These are phyloP conservation scores for Zoysia matrella DNA, from an alignment of 202 grass and related monocot species.

Conservation along the genomic window DNA sequence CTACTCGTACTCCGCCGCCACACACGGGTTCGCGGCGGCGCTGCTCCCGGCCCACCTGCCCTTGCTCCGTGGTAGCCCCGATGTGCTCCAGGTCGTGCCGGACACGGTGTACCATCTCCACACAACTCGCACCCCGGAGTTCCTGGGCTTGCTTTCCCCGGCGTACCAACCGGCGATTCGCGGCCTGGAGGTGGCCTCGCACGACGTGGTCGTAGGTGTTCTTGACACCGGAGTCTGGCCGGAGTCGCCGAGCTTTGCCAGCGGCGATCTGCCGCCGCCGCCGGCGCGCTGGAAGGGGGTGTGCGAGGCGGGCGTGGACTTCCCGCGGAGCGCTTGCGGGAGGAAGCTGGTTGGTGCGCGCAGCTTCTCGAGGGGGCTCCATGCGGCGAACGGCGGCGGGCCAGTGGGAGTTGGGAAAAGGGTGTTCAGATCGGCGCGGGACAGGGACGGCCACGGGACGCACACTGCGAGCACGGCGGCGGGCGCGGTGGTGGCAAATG, in stretches of 20 bases:
- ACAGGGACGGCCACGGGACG: slow-evolving; percentile 92
- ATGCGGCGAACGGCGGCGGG: slow-evolving; percentile 30
- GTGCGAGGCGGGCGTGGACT: slow-evolving; percentile 91
- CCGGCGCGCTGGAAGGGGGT: slow-evolving; percentile 75
- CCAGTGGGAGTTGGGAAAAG: slow-evolving; percentile 26
- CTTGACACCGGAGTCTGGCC: slow-evolving; percentile 95
- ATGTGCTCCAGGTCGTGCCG: slow-evolving; percentile 67
- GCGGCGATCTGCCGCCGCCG: slow-evolving; percentile 52
- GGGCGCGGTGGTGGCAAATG: slow-evolving; percentile 71
- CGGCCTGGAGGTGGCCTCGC: slow-evolving; percentile 59
- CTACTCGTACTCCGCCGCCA: slow-evolving; percentile 76
- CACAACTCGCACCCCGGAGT: slow-evolving; percentile 85
- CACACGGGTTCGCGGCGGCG: slow-evolving; percentile 75
- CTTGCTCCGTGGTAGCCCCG: slow-evolving; percentile 63
- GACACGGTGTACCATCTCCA: slow-evolving; percentile 69
- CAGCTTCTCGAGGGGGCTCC: slow-evolving; percentile 84
- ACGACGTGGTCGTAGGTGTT: slow-evolving; percentile 81
- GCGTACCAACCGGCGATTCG: slow-evolving; percentile 54
- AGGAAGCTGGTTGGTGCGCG: slow-evolving; percentile 82
- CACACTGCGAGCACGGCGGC: slow-evolving; percentile 88
- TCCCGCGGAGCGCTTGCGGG: slow-evolving; percentile 65
- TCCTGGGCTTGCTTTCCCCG: slow-evolving; percentile 65
- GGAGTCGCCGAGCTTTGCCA: slow-evolving; percentile 72
- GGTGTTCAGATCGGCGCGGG: slow-evolving; percentile 67
- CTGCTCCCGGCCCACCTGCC: slow-evolving; percentile 62